Evolutionary conservation across 768 basidiomycete species (phyloP).

Genomic region (Termitomyces sp.): DNA sequence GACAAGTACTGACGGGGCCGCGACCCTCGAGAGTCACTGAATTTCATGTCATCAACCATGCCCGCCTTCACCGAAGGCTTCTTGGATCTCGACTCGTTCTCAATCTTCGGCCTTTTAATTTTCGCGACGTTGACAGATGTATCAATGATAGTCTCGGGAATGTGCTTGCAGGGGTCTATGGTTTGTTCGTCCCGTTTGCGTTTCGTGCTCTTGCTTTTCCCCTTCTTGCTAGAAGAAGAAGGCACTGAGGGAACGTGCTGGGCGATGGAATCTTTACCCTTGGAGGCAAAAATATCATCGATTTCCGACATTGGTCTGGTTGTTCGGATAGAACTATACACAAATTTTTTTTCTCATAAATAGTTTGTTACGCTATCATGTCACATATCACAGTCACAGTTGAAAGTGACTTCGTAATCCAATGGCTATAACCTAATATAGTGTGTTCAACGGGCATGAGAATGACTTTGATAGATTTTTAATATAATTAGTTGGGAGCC

Average conservation of each 20-base stretch:
- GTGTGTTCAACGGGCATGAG: not conserved
- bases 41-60: constrained; percentile 40
- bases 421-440: not conserved
- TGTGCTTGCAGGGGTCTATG: constrained; percentile 23
- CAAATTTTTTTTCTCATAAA: constrained; percentile 1
- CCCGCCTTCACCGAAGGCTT: constrained; percentile 20
- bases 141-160: constrained; percentile 63
- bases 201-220: constrained; percentile 38
- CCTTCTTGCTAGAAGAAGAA: constrained; percentile 35
- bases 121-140: constrained; percentile 37
- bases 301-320: constrained; percentile 62
- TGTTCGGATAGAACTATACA: not conserved
- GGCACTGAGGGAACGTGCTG: constrained; percentile 23
- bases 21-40: constrained; percentile 72
- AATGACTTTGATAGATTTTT: not conserved
- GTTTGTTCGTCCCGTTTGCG: constrained; percentile 18
- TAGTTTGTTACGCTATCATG: not conserved
- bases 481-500: no score
- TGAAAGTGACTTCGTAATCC: not conserved
- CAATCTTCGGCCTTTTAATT: constrained; percentile 33
- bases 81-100: constrained; percentile 4
- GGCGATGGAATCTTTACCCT: constrained; percentile 28
- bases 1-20: constrained; percentile 51
- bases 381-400: constrained; percentile 6
- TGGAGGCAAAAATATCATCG: constrained; percentile 76